phyloP scores from a whole-genome alignment of 2,329 filamentous ascomycete species.

The Trichophyton verrucosum region DNA sequence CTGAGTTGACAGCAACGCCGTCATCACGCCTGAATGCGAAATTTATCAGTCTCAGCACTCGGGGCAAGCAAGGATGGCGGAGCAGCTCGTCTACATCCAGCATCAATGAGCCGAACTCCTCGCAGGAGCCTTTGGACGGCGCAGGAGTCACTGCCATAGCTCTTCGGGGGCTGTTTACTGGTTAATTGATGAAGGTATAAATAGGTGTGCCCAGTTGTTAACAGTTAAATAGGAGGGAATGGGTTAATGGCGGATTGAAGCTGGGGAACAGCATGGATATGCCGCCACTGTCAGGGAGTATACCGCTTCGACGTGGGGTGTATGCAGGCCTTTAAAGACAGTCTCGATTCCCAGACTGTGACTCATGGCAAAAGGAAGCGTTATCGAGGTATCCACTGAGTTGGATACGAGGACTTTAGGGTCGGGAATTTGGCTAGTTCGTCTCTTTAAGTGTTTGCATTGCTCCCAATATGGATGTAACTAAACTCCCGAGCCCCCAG shows the following conservation, averaged over 20 bases:
- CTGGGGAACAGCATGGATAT: not conserved
- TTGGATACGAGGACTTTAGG: not conserved
- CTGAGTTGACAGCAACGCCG: slow-evolving; percentile 3
- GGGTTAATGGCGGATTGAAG: too few relatives aligned
- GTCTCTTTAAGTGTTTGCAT: not conserved
- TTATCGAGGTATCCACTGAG: not conserved
- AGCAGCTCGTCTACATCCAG: slow-evolving; percentile 7
- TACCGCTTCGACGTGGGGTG: not conserved
- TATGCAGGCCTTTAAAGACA: not conserved
- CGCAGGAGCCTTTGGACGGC: not conserved
- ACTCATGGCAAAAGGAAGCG: not conserved
- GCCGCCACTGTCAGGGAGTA: not conserved
- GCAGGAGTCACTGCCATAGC: not conserved
- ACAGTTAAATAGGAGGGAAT: too few relatives aligned
- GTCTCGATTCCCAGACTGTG: not conserved
- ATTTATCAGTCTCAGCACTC: slow-evolving; percentile 7
- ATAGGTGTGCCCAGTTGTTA: too few relatives aligned
- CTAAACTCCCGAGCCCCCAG: not conserved
- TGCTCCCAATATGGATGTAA: not conserved
- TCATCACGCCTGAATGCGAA: not conserved
- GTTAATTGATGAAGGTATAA: not conserved
- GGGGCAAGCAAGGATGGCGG: slow-evolving; percentile 6
- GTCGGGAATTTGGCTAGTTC: not conserved
- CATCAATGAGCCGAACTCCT: slow-evolving; percentile 6
- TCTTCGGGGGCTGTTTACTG: not conserved